Evolutionary conservation across 345 rosid species (phyloP), one percentile per base, ranked within the genome.

Genomic region (Linum trigynum): DNA sequence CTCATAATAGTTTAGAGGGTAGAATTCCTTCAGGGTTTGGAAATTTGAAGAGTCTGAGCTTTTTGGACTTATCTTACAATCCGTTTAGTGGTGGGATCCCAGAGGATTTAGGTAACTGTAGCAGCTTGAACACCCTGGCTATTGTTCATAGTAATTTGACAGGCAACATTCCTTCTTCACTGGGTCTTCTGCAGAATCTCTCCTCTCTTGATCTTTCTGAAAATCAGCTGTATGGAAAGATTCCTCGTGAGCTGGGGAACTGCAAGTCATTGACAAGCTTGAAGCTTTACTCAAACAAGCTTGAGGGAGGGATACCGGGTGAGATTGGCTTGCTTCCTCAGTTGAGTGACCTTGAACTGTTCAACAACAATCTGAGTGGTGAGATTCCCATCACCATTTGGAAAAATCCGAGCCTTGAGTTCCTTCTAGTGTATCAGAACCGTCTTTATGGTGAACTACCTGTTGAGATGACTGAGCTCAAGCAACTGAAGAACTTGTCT

Each of bases 361-460:
- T 85, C 66, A 72, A 57, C 15, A 92, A 92, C 72, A 71, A 5
- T 38, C 75, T 92, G 59, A 76, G 73, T 3, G 95, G 98, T 66
- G 85, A 87, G 77, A 81, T 92, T 51, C 96, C 96, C 8, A 61
- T 76, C 32, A 65, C 83, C 67, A 74, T 92, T 43, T 92, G 95
- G 92, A 87, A 73, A 77, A 85, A 87, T 69, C 77, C 68, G 3
- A 81, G 70, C 69, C 89, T 92, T 16, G 39, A 74, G 61, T 63
- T 64, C 71, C 67, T 92, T 42, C 66, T 77, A 3, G 76, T 89
- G 55, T 92, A 92, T 58, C 70, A 69, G 39, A 89, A 92, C 80
- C 78, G 74, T 60, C 92, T 92, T 64, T 79, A 80, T 0, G 96
- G 96, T 7, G 83, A 81, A 65, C 77, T 92, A 40, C 96, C 96